phyloP scores from a whole-genome alignment of 176 grass and related monocot genomes.

The Oryza nivara region DNA sequence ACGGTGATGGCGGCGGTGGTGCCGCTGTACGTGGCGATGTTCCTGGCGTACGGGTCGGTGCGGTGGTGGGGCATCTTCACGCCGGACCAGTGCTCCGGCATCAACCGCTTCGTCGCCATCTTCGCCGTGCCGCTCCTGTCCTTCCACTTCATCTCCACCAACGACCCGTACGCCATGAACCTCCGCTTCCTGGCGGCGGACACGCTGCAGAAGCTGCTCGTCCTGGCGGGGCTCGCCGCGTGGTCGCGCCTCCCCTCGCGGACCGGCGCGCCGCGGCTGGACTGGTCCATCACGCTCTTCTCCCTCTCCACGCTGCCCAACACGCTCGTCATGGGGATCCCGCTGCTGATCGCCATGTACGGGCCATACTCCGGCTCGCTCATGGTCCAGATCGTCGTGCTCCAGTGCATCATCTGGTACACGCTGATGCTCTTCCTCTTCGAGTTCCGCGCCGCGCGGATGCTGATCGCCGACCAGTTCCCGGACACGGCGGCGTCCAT shows the following conservation, averaged over 20 bases:
- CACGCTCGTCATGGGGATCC: slow-evolving; percentile 88
- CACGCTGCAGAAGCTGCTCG: slow-evolving; percentile 84
- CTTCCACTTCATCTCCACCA: slow-evolving; percentile 92
- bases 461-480: slow-evolving; percentile 75
- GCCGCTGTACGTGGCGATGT: slow-evolving; percentile 92
- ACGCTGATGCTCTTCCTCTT: slow-evolving; percentile 90
- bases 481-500: slow-evolving; percentile 74
- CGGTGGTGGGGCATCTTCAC: slow-evolving; percentile 76
- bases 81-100: slow-evolving; percentile 86
- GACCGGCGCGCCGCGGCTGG: slow-evolving; percentile 14
- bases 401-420: slow-evolving; percentile 98
- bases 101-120: slow-evolving; percentile 88
- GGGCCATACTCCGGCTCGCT: slow-evolving; percentile 65
- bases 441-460: slow-evolving; percentile 80
- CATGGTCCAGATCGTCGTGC: slow-evolving; percentile 87
- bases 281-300: slow-evolving; percentile 84
- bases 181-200: slow-evolving; percentile 80
- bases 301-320: slow-evolving; percentile 76
- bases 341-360: slow-evolving; percentile 82
- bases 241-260: slow-evolving; percentile 48
- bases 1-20: slow-evolving; percentile 74
- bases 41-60: slow-evolving; percentile 70
- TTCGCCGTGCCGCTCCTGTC: slow-evolving; percentile 89
- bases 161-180: slow-evolving; percentile 80
- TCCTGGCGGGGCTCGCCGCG: slow-evolving; percentile 54